Evolutionary conservation across 1,284 basidiomycete genomes (phyloP).

Genomic region (Dichomitus squalens): DNA sequence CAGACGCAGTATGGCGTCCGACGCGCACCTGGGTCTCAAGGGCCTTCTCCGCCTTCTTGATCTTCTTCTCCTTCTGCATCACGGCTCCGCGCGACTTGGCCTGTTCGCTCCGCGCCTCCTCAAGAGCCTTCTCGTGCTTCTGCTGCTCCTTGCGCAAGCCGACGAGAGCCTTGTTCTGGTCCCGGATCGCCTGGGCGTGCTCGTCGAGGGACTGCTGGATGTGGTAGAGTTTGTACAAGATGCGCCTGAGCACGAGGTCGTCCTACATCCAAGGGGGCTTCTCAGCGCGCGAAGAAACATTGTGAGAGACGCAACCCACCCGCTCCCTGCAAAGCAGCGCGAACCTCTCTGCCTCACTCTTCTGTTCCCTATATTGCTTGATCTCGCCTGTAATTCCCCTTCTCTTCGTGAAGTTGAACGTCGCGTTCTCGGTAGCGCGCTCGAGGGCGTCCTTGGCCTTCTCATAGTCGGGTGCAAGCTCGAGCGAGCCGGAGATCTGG

Average conservation of each 20-base stretch:
- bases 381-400: slow-evolving; percentile 94
- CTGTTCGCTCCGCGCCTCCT: slow-evolving; percentile 78
- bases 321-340: slow-evolving; percentile 75
- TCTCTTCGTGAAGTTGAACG: slow-evolving; percentile 92
- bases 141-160: slow-evolving; percentile 72
- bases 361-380: slow-evolving; percentile 97
- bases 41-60: slow-evolving; percentile 37
- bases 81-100: slow-evolving; percentile 69
- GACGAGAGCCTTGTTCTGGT: slow-evolving; percentile 70
- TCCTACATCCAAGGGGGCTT: slow-evolving; percentile 51
- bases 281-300: not conserved
- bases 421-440: slow-evolving; percentile 90
- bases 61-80: slow-evolving; percentile 35
- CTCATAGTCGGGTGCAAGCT: slow-evolving; percentile 89
- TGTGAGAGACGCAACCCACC: slow-evolving; percentile 42
- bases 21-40: slow-evolving; percentile 62
- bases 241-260: slow-evolving; percentile 76
- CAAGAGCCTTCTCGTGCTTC: slow-evolving; percentile 70
- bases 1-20: not conserved
- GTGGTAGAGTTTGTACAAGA: slow-evolving; percentile 91
- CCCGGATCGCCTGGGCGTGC: slow-evolving; percentile 71
- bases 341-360: slow-evolving; percentile 90
- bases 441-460: slow-evolving; percentile 87
- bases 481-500: slow-evolving; percentile 93
- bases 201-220: slow-evolving; percentile 81